phyloP scores from a whole-genome alignment of 768 basidiomycete genomes.

The Clavaria fumosa region DNA sequence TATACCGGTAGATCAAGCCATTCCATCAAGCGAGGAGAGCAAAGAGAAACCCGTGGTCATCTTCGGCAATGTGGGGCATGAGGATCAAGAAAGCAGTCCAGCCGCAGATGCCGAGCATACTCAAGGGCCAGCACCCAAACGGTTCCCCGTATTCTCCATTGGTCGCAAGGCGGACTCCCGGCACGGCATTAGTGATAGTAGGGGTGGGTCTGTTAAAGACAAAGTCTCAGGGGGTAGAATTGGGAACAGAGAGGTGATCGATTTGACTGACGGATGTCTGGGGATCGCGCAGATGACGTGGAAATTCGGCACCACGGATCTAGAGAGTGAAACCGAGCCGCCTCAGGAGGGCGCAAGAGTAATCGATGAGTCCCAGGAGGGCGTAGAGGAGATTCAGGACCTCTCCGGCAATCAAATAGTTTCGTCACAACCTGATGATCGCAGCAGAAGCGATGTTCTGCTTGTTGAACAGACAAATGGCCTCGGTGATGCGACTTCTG shows the following conservation, averaged over 20 bases:
- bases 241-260: background rate
- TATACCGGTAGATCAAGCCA: background rate
- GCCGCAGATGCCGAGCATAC: no score
- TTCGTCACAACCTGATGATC: background rate
- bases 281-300: constrained; percentile 5
- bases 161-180: constrained; percentile 22
- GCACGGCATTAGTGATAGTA: constrained; percentile 20
- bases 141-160: constrained; percentile 26
- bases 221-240: constrained; percentile 1
- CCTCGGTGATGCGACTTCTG: background rate
- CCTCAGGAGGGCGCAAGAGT: constrained; percentile 6
- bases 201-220: constrained; percentile 9
- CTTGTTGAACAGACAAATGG: constrained; percentile 1
- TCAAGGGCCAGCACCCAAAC: constrained; percentile 10
- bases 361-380: constrained; percentile 20
- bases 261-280: constrained; percentile 1
- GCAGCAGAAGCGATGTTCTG: background rate
- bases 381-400: constrained; percentile 28
- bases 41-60: background rate
- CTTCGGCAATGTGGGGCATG: no score
- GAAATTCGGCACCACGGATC: constrained; percentile 1
- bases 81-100: background rate
- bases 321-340: constrained; percentile 8
- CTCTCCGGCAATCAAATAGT: background rate
- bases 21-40: background rate